These are phyloP conservation scores for Thermomyces lanuginosus DNA, from an alignment of 2,329 filamentous ascomycete genomes.

Conservation along the genomic window DNA sequence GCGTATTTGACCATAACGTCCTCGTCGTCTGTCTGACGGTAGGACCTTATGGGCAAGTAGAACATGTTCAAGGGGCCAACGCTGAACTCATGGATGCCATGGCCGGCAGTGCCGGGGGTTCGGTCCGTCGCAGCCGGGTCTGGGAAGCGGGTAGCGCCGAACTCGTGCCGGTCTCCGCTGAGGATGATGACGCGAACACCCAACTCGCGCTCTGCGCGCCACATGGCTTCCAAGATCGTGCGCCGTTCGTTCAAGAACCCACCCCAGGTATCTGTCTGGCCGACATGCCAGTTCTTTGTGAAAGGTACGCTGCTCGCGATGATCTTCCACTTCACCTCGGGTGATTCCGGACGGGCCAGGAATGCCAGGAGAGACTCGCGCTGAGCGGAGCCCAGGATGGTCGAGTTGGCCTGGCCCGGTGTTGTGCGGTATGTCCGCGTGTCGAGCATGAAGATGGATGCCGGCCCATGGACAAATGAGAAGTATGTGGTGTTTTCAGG, in stretches of 20 bases:
- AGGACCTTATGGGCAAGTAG: constrained; percentile 70
- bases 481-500: constrained; percentile 61
- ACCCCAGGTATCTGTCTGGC: constrained; percentile 81
- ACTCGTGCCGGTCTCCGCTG: constrained; percentile 91
- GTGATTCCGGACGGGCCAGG: constrained; percentile 54
- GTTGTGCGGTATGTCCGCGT: constrained; percentile 67
- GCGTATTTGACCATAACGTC: constrained; percentile 73
- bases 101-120: constrained; percentile 14
- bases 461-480: constrained; percentile 75
- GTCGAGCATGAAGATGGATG: constrained; percentile 87
- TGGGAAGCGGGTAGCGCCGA: constrained; percentile 67
- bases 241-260: constrained; percentile 72
- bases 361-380: constrained; percentile 64
- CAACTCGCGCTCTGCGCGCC: constrained; percentile 56
- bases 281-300: constrained; percentile 92
- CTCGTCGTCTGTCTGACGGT: constrained; percentile 61
- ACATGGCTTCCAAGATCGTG: constrained; percentile 74
- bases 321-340: constrained; percentile 82
- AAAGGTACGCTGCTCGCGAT: constrained; percentile 82
- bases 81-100: constrained; percentile 67
- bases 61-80: constrained; percentile 88
- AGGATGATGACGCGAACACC: constrained; percentile 68
- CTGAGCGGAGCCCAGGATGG: constrained; percentile 72
- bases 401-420: constrained; percentile 43
- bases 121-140: constrained; percentile 17